A percentile compares a stretch with the other conserved stretches of the same genome.
phyloP scores from a whole-genome alignment of 2,329 filamentous ascomycete genomes.

The Cryphonectria naterciae region DNA sequence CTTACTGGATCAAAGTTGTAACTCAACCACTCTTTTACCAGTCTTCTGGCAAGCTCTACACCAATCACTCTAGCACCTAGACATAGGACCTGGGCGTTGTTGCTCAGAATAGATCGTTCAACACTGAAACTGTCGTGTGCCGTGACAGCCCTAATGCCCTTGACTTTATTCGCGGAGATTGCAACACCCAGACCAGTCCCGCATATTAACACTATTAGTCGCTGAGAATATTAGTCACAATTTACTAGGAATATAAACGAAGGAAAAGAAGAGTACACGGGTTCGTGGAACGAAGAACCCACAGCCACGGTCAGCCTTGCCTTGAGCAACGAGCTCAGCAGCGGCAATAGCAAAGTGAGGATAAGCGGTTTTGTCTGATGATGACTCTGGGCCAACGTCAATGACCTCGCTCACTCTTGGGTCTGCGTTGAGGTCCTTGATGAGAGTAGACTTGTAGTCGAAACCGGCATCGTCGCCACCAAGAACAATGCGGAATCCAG shows the following conservation, averaged over 20 bases:
- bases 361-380: conserved; percentile 78
- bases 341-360: conserved; percentile 77
- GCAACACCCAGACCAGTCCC: conserved; percentile 86
- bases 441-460: conserved; percentile 78
- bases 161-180: conserved; percentile 85
- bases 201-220: conserved; percentile 69
- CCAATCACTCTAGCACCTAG: conserved; percentile 85
- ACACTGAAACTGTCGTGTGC: conserved; percentile 87
- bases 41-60: conserved; percentile 74
- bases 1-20: conserved; percentile 73
- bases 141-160: conserved; percentile 80
- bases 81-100: conserved; percentile 85
- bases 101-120: conserved; percentile 78
- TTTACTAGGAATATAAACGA: not conserved
- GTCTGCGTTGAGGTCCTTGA: conserved; percentile 70
- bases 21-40: conserved; percentile 80
- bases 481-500: conserved; percentile 22
- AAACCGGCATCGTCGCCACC: conserved; percentile 68
- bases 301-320: conserved; percentile 71
- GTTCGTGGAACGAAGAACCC: not conserved
- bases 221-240: not conserved
- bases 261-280: not conserved
- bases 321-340: conserved; percentile 63
- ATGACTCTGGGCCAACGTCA: conserved; percentile 72
- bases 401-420: conserved; percentile 68